phyloP scores from a whole-genome alignment of 2,329 filamentous ascomycete genomes.

The Tolypocladium pustulatum region DNA sequence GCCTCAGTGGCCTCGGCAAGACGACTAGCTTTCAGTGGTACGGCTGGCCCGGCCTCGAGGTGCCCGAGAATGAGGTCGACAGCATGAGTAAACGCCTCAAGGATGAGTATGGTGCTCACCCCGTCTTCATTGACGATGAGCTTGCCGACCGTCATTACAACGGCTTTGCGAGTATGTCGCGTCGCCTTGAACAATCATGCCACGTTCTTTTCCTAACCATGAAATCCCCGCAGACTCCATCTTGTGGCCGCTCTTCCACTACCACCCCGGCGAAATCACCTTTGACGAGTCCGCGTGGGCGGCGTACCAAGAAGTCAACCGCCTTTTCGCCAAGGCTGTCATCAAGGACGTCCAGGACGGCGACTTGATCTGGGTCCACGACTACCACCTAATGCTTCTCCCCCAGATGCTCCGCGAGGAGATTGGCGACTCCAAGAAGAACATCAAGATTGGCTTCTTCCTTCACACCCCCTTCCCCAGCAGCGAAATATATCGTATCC shows the following conservation, averaged over 20 bases:
- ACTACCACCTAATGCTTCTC: conserved; percentile 96
- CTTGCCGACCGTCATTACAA: conserved; percentile 95
- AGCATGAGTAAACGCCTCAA: conserved; percentile 68
- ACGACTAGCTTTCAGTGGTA: conserved; percentile 97
- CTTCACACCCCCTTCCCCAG: conserved; percentile 95
- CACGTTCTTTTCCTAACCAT: not conserved
- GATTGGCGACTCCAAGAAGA: conserved; percentile 69
- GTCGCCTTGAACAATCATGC: not conserved
- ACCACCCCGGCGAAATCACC: conserved; percentile 95
- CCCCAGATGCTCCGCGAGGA: conserved; percentile 92
- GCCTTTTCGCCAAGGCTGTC: conserved; percentile 81
- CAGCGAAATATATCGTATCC: conserved; percentile 91
- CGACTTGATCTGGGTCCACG: conserved; percentile 95
- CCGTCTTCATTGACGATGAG: conserved; percentile 88
- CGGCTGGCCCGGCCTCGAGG: conserved; percentile 89
- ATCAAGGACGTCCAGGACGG: conserved; percentile 82
- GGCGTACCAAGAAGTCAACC: conserved; percentile 87
- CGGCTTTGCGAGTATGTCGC: conserved; percentile 76
- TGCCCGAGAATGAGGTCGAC: conserved; percentile 72
- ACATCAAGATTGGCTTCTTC: conserved; percentile 97
- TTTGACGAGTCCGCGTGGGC: conserved; percentile 94
- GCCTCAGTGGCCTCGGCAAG: conserved; percentile 83
- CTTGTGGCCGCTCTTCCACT: conserved; percentile 97
- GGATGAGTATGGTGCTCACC: conserved; percentile 80
- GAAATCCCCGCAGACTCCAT: conserved; percentile 60